Percentiles rank a stretch among this genome's conserved stretches.
Conservation (phyloP, 306 rosid species). For the Casuarina glauca region DNA sequence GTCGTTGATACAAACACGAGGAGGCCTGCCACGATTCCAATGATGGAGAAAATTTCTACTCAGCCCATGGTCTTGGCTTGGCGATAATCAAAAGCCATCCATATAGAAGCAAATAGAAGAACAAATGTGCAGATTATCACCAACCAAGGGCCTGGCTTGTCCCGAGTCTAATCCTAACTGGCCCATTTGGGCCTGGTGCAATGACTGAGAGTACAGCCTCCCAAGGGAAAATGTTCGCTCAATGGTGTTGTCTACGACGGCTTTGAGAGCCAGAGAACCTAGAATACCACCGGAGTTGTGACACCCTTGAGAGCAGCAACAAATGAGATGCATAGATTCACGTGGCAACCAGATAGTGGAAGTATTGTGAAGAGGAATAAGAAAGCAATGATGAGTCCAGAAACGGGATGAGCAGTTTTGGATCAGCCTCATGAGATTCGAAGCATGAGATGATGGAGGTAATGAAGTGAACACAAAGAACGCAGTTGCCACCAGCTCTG, state of each 20-base stretch:
- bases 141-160: slow-evolving; percentile 35
- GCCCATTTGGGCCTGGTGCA: slow-evolving; percentile 38
- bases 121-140: slow-evolving; percentile 37
- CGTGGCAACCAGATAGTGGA: not conserved
- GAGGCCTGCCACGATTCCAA: slow-evolving; percentile 36
- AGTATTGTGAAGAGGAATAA: not conserved
- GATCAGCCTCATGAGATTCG: not conserved
- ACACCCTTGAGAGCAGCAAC: not conserved
- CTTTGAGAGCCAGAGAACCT: slow-evolving; percentile 49
- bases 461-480: not conserved
- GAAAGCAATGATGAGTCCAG: not conserved
- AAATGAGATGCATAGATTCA: not conserved
- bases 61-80: slow-evolving; percentile 33
- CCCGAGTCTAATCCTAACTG: slow-evolving; percentile 20
- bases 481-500: not conserved
- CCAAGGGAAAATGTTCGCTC: slow-evolving; percentile 34
- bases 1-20: slow-evolving; percentile 33
- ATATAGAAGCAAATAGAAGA: slow-evolving; percentile 39
- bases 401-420: not conserved
- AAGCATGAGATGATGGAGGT: not conserved
- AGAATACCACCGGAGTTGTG: slow-evolving; percentile 19
- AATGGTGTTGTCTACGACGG: slow-evolving; percentile 30
- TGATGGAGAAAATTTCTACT: slow-evolving; percentile 16
- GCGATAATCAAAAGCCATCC: slow-evolving; percentile 43
- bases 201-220: slow-evolving; percentile 47